Base-by-base conservation (phyloP, 2,329 filamentous ascomycete species). In the Sporothrix humicola region DNA sequence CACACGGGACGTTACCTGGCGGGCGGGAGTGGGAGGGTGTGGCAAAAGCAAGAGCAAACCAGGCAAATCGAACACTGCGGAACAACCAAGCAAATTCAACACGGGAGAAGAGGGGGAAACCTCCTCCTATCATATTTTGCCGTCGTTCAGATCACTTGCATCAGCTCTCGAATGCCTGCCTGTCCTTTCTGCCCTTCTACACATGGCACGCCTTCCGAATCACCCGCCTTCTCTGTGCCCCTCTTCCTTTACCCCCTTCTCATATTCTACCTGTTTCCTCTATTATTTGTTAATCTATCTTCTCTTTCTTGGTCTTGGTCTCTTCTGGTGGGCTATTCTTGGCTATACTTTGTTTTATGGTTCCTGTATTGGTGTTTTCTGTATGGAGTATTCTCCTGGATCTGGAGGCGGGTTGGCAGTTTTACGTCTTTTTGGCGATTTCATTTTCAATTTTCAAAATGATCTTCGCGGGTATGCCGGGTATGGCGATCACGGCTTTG, bases 1-100 rank as follows among this genome's bases (percentile, higher is more conserved):
- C 66, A 69, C 66, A 56, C 50, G 66, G 50, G 50, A 56, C 66
- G 50, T 23, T 69, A 52, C 50, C 66, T 56, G 31, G 31, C 26
- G 50, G 50, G 48, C 48, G 66, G 46, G 15, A 50, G 23, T 54
- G 31, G 17, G 31, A 44, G 66, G 66, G 66, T 52, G 46, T 69
- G 65, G 46, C 65, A 54, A 69, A 69, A n/a, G 23, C 31, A 37
- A 37, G 31, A 37, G 31, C 31, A 37, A 37, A 37, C 31, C 31
- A 37, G 31, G 31, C 31, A 37, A 37, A 37, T 37, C 31, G 31
- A 37, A 37, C 31, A 5, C 2, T 37, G 7, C 31, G 31, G 31
- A 37, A 37, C 31, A 7, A 37, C 31, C 31, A 37, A 37, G 31
- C 31, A 37, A 37, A 37, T 6, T 37, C 31, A 68, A 20, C 8